phyloP scores from a whole-genome alignment of 2,329 filamentous ascomycete species.

The Paradendryphiella salina region DNA sequence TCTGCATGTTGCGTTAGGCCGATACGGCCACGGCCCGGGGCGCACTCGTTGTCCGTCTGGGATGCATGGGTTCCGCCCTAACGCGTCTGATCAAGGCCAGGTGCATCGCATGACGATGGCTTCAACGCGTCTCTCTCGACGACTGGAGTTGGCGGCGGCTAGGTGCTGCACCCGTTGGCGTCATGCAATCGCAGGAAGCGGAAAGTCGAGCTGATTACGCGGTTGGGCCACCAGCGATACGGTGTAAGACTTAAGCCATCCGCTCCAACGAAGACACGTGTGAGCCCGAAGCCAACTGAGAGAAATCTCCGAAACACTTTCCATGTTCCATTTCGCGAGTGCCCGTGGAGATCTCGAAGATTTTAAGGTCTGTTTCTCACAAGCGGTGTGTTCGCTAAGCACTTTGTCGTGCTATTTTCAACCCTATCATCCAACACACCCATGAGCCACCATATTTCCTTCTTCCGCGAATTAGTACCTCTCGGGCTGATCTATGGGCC shows the following conservation, averaged over 20 bases:
- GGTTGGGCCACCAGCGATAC: constrained; percentile 3
- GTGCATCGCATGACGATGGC: constrained; percentile 24
- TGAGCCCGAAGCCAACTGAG: background rate
- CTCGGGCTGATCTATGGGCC: constrained; percentile 15
- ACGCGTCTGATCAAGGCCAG: constrained; percentile 29
- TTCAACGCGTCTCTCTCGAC: constrained; percentile 13
- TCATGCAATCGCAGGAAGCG: constrained; percentile 16
- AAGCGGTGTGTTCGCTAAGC: constrained; percentile 21
- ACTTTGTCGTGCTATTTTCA: constrained; percentile 3
- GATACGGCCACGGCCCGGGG: constrained; percentile 44
- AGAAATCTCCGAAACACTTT: too few species aligned
- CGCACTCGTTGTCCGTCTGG: constrained; percentile 29
- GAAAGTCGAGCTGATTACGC: constrained; percentile 10
- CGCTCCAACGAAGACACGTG: constrained; percentile 7
- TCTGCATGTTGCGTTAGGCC: constrained; percentile 34
- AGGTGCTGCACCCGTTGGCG: constrained; percentile 28
- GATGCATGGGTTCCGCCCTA: constrained; percentile 23
- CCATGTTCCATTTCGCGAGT: background rate
- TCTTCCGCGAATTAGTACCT: constrained; percentile 21
- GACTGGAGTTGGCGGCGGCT: constrained; percentile 25
- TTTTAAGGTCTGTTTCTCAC: background rate
- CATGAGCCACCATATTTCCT: constrained; percentile 15
- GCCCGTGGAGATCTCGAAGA: background rate
- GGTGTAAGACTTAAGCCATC: constrained; percentile 18
- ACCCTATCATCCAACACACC: constrained; percentile 22